Evolutionary conservation across 768 basidiomycete genomes (phyloP).

Genomic region (Suillus bovinus): DNA sequence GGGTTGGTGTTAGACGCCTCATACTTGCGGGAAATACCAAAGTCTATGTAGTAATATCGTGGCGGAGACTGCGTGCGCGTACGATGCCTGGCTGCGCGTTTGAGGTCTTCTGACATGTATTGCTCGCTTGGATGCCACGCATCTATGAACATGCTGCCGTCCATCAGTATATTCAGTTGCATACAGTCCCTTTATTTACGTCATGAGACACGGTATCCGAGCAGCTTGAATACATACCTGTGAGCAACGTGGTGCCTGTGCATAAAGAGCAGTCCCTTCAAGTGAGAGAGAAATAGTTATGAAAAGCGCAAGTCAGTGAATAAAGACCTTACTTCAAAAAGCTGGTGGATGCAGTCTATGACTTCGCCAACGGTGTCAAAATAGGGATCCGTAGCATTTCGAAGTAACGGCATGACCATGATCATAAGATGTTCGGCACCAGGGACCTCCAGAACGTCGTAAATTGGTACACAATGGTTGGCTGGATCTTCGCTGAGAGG

Average conservation of each 20-base stretch:
- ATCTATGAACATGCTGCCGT: slow-evolving; percentile 27
- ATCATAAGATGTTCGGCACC: slow-evolving; percentile 11
- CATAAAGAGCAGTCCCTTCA: slow-evolving; percentile 38
- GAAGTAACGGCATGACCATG: slow-evolving; percentile 27
- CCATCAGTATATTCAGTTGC: slow-evolving; percentile 36
- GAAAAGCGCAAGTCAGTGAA: background rate
- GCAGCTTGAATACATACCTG: slow-evolving; percentile 23
- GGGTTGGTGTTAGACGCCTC: slow-evolving; percentile 27
- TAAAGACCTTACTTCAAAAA: slow-evolving; percentile 21
- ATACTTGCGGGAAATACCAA: slow-evolving; percentile 36
- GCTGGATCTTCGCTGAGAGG: slow-evolving; percentile 3
- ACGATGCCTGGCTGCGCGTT: slow-evolving; percentile 24
- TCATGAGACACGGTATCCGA: slow-evolving; percentile 10
- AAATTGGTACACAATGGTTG: slow-evolving; percentile 27
- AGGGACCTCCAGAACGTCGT: slow-evolving; percentile 17
- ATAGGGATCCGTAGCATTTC: slow-evolving; percentile 13
- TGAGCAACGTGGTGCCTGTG: slow-evolving; percentile 40
- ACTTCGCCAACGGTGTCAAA: slow-evolving; percentile 26
- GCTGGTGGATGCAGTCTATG: slow-evolving; percentile 22
- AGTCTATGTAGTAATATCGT: slow-evolving; percentile 39
- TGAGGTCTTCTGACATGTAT: slow-evolving; percentile 5
- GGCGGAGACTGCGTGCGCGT: slow-evolving; percentile 30
- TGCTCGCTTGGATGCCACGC: slow-evolving; percentile 25
- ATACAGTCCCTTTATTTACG: slow-evolving; percentile 30
- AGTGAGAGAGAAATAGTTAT: background rate